Base-by-base conservation (phyloP, 2,329 filamentous ascomycete genomes). In the Stagonosporopsis chrysanthemi region DNA sequence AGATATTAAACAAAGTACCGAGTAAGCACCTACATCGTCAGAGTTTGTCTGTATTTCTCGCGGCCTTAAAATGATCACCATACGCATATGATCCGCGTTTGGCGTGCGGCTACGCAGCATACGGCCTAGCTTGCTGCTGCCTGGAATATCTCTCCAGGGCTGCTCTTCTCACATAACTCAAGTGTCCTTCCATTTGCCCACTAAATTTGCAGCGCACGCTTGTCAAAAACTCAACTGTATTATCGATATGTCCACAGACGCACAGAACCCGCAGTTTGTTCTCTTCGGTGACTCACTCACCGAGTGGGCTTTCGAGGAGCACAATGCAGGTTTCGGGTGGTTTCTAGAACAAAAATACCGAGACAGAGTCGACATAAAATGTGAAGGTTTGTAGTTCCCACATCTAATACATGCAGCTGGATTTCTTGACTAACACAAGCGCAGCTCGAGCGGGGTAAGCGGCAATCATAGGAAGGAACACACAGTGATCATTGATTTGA, bases 231-330 rank as follows among this genome's bases (percentile, higher is more conserved):
- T 12, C 31, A n/a, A 46, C 23, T 39, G n/a, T 15, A 6, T 41
- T 17, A 29, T 3, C 5, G 6, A 4, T 0, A 31, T 44, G 31
- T 1, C 31, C 6, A 24, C n/a, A 11, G 6, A 1, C 9, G 6
- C 9, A n/a, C 39, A 11, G n/a, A 12, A n/a, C 22, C 65, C 68
- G 1, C 59, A 71, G 23, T 67, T 77, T 38, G 57, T 76, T 2
- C 66, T 77, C 3, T 75, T 77, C 40, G 74, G 74, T 3, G 72
- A 69, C 39, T 75, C 73, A 1, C 65, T 77, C 6, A 76, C 71
- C 0, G 57, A 72, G 59, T 75, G 70, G 69, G 60, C 61, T 22
- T 77, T 76, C 52, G 54, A 67, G 17, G 64, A 67, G 41, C 9
- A 58, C 3, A 70, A 60, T 1, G 45, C 63, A 23, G 73, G 73